phyloP scores from a whole-genome alignment of 495 filamentous ascomycete species.

The Podospora fimiseda region DNA sequence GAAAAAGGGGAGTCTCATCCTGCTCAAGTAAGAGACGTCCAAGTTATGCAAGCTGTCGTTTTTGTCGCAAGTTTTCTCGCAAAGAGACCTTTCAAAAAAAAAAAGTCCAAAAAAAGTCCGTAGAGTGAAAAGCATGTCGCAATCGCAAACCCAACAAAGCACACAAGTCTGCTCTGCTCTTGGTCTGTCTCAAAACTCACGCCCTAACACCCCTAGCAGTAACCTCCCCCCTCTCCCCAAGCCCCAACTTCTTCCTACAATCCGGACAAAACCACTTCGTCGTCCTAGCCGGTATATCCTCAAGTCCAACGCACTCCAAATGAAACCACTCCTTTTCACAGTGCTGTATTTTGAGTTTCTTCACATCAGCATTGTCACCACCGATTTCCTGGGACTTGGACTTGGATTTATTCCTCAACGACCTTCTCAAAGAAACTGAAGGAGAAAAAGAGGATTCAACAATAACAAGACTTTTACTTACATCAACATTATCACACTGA shows the following conservation, averaged over 20 bases:
- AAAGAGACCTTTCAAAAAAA: too few relatives aligned
- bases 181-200: too few relatives aligned
- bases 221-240: conserved; percentile 51
- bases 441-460: conserved; percentile 1
- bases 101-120: too few relatives aligned
- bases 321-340: conserved; percentile 91
- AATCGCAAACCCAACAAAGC: too few relatives aligned
- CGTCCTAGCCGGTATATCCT: conserved; percentile 64
- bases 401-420: background rate
- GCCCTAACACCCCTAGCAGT: conserved; percentile 48
- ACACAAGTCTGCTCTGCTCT: too few relatives aligned
- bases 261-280: conserved; percentile 95
- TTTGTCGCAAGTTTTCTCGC: too few relatives aligned
- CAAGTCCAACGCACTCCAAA: conserved; percentile 76
- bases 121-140: too few relatives aligned
- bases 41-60: too few relatives aligned
- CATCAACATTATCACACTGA: conserved; percentile 83
- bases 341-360: conserved; percentile 36
- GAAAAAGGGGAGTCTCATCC: too few relatives aligned
- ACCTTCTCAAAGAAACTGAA: background rate
- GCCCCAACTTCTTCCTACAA: conserved; percentile 63
- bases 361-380: background rate
- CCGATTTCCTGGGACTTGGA: background rate
- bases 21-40: too few relatives aligned
- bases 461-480: too few relatives aligned